Evolutionary conservation across 2,329 filamentous ascomycete genomes (phyloP).

Genomic region (Xylariales sp.): DNA sequence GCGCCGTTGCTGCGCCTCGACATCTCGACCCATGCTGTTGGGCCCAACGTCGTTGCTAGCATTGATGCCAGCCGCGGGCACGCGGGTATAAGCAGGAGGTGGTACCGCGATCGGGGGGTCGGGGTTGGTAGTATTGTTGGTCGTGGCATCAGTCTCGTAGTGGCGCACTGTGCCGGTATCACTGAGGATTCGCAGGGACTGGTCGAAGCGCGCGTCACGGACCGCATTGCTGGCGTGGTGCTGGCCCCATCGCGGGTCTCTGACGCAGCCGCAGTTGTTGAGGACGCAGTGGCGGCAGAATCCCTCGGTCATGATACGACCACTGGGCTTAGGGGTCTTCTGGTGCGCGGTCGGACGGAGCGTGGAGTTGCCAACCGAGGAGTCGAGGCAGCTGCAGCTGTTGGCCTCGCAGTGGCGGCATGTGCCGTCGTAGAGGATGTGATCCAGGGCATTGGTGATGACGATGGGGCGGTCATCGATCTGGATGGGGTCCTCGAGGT

Average conservation of each 20-base stretch:
- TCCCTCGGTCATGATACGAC: conserved; percentile 6
- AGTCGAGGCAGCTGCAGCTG: background rate
- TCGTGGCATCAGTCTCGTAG: too few relatives aligned
- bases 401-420: conserved; percentile 8
- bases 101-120: too few relatives aligned
- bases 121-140: too few relatives aligned
- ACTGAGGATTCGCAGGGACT: background rate
- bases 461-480: conserved; percentile 5
- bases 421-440: conserved; percentile 8
- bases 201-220: too few relatives aligned
- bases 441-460: conserved; percentile 3
- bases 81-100: too few relatives aligned
- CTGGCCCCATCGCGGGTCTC: conserved; percentile 5
- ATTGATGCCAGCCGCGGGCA: too few relatives aligned
- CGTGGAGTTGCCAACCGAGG: background rate
- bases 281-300: conserved; percentile 10
- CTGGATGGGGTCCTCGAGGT: background rate
- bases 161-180: background rate
- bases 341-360: background rate
- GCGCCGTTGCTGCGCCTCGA: too few relatives aligned
- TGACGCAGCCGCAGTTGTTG: conserved; percentile 6
- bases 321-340: background rate
- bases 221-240: conserved; percentile 4
- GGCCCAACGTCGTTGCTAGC: too few relatives aligned
- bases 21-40: too few relatives aligned